Base-by-base conservation (phyloP, 805 yeast genomes). In the Monosporozyma yasuniensis region DNA sequence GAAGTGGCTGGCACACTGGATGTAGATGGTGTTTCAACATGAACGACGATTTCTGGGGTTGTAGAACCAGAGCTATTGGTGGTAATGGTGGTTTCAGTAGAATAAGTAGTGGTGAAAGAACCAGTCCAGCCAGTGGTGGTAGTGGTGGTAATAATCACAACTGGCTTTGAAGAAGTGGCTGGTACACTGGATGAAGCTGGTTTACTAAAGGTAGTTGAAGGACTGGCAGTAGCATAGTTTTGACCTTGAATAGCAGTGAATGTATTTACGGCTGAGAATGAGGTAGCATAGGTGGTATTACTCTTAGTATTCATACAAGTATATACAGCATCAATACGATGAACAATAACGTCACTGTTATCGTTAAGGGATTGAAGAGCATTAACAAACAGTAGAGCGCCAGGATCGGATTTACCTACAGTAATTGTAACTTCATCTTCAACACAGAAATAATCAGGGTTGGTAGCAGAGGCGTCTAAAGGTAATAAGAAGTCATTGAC, bases 401-500 rank as follows among this genome's bases (percentile, higher is more conserved):
- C 68, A 5, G 64, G 54, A 11, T 61, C 54, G 8, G 63, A 46
- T 39, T 57, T 48, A 19, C 50, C 54, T 22, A 62, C 53, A 16
- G 52, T 46, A 14, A 64, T 49, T 34, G 51, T 35, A 3, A 68
- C 44, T 8, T 50, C 48, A 28, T 61, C 55, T 9, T 51, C 61
- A 19, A 53, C 48, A 54, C 72, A 69, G 4, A 50, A 9, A 12
- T 52, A 54, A 21, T 55, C 46, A 7, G 60, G 58, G 5, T 45
- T 21, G 7, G 55, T 53, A 18, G 47, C 46, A 19, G 56, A 51
- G 42, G 50, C 54, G 2, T 52, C 48, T 6, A 49, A 47, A 21
- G 73, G 71, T 19, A 67, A 62, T 38, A 58, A 53, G 65, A 68
- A 71, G 46, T 64, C 69, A 50, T 71, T 71, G 46, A 63, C 63